These are phyloP conservation scores for Tuber microsphaerosporum DNA, from an alignment of 495 filamentous ascomycete genomes.

Conservation along the genomic window DNA sequence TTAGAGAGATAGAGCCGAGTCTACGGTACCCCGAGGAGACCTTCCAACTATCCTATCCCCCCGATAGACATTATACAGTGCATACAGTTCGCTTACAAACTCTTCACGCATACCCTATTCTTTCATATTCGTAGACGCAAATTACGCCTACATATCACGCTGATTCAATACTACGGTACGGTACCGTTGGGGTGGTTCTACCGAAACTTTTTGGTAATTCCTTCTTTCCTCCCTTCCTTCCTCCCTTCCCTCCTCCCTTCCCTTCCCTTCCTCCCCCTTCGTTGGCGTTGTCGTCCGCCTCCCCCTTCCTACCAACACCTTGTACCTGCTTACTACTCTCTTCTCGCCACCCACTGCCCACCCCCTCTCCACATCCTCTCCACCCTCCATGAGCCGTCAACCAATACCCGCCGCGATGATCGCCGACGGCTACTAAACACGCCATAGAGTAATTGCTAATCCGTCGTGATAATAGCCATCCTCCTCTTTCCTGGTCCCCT, in stretches of 20 bases:
- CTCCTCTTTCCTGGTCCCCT: slow-evolving; percentile 16
- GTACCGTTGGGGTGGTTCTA: slow-evolving; percentile 13
- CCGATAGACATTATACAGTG: not conserved
- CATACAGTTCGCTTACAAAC: slow-evolving; percentile 4
- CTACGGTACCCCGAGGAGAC: not conserved
- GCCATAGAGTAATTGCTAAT: slow-evolving; percentile 41
- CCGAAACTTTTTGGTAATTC: slow-evolving; percentile 32
- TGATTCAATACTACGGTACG: not conserved
- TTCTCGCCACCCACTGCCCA: slow-evolving; percentile 30
- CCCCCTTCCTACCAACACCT: not conserved
- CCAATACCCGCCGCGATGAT: slow-evolving; percentile 35
- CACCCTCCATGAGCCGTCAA: slow-evolving; percentile 38
- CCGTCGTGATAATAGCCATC: slow-evolving; percentile 29
- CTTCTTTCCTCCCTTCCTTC: not conserved
- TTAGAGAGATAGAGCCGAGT: not conserved
- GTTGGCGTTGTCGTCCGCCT: not conserved
- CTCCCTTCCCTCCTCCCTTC: too few species aligned
- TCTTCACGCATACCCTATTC: not conserved
- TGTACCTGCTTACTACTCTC: slow-evolving; percentile 7
- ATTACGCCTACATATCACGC: not conserved
- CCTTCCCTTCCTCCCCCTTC: not conserved
- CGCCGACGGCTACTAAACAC: slow-evolving; percentile 21
- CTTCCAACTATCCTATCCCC: not conserved
- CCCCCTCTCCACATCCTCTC: slow-evolving; percentile 2
- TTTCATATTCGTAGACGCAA: not conserved